Evolutionary conservation across 768 basidiomycete genomes (phyloP).

Genomic region (Russula sp.): DNA sequence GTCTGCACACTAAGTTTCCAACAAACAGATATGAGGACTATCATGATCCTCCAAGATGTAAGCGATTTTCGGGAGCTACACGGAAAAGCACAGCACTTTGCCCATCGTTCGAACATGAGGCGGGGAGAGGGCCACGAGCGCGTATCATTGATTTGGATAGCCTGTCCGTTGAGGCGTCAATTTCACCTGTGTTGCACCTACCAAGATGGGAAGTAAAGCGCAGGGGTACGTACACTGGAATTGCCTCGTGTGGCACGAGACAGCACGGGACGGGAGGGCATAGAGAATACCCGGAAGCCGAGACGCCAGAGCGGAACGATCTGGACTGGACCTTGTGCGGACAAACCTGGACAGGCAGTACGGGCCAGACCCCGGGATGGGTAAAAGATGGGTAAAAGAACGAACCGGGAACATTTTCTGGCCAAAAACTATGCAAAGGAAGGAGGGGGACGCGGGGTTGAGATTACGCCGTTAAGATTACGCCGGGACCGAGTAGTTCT

Average conservation of each 20-base stretch:
- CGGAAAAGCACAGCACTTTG: constrained; percentile 25
- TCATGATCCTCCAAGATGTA: not conserved
- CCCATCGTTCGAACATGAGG: not conserved
- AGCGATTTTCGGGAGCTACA: not conserved
- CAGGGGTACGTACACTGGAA: constrained; percentile 2
- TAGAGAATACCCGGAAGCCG: constrained; percentile 5
- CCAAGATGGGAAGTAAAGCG: not conserved
- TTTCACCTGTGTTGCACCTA: not conserved
- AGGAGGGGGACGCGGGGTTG: constrained; percentile 8
- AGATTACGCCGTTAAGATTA: too few species aligned
- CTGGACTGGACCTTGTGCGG: not conserved
- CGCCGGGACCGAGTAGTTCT: constrained; percentile 11
- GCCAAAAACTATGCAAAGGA: not conserved
- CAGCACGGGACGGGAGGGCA: not conserved
- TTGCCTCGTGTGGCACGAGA: not conserved
- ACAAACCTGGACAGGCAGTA: not conserved
- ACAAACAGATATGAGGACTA: constrained; percentile 1
- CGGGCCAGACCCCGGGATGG: too few species aligned
- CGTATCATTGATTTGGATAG: not conserved
- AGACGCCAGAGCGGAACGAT: not conserved
- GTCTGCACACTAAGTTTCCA: not conserved
- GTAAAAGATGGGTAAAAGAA: not conserved
- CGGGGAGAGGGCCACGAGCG: not conserved
- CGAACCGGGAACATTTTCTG: not conserved
- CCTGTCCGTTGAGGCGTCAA: not conserved